Evolutionary conservation across 345 rosid genomes (phyloP).

Genomic region (Geranium rotundifolium): DNA sequence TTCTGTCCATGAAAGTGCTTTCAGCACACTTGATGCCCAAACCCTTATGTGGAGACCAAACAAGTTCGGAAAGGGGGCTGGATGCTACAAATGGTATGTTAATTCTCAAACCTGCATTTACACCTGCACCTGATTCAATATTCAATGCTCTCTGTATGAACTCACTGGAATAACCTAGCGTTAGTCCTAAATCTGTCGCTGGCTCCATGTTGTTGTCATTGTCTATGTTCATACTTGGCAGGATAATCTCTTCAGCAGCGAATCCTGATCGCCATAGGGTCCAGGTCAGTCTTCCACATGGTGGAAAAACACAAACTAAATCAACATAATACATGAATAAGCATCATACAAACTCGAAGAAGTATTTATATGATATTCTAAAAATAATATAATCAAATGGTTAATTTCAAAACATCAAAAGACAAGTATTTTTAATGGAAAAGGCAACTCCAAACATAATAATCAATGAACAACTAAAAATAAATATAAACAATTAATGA

Average conservation of each 20-base stretch:
- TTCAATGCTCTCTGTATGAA: slow-evolving; percentile 21
- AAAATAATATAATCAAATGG: too few relatives aligned
- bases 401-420: too few relatives aligned
- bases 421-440: too few relatives aligned
- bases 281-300: slow-evolving; percentile 1
- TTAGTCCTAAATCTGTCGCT: slow-evolving; percentile 28
- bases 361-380: too few relatives aligned
- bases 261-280: slow-evolving; percentile 13
- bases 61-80: slow-evolving; percentile 66
- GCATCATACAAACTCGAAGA: background rate
- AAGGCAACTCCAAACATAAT: too few relatives aligned
- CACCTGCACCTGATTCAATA: slow-evolving; percentile 65
- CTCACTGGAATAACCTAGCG: slow-evolving; percentile 26
- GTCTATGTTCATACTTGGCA: slow-evolving; percentile 40
- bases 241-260: slow-evolving; percentile 12
- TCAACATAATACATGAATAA: background rate
- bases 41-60: slow-evolving; percentile 86
- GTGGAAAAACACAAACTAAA: background rate
- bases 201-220: slow-evolving; percentile 34
- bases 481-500: too few relatives aligned
- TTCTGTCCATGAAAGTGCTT: slow-evolving; percentile 36
- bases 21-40: slow-evolving; percentile 65
- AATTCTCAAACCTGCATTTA: slow-evolving; percentile 61
- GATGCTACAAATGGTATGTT: slow-evolving; percentile 39
- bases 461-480: too few relatives aligned